Evolutionary conservation across 306 rosid species (phyloP).

Genomic region (Hippophae gyantsensis): DNA sequence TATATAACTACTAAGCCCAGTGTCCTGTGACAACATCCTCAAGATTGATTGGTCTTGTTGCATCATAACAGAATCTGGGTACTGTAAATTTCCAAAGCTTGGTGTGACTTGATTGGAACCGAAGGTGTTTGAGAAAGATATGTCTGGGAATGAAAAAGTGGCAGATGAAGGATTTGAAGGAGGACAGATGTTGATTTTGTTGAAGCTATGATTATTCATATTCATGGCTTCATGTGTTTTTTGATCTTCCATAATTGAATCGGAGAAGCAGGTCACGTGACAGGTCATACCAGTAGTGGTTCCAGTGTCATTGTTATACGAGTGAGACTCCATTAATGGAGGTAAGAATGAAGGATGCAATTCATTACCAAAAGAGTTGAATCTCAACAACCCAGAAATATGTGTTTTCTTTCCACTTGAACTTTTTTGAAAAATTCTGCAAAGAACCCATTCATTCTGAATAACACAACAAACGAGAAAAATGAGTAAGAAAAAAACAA

Average conservation of each 20-base stretch:
- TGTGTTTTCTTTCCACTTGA: constrained; percentile 36
- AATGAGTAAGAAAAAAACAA: not conserved
- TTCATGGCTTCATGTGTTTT: constrained; percentile 19
- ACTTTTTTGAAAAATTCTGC: constrained; percentile 54
- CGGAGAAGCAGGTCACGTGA: constrained; percentile 65
- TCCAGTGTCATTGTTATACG: constrained; percentile 32
- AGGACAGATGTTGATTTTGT: no score
- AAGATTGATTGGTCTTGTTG: constrained; percentile 29
- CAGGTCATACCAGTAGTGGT: constrained; percentile 25
- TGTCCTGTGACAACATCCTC: constrained; percentile 32
- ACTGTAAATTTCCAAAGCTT: constrained; percentile 17
- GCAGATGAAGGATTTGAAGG: no score
- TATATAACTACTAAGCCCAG: constrained; percentile 29
- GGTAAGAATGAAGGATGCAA: constrained; percentile 27
- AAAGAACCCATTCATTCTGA: constrained; percentile 86
- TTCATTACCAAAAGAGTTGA: constrained; percentile 22
- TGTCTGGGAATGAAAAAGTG: no score
- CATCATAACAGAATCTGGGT: constrained; percentile 12
- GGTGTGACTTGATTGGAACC: constrained; percentile 15
- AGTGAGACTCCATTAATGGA: constrained; percentile 55
- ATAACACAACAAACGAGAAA: constrained; percentile 7
- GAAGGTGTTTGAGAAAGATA: not conserved
- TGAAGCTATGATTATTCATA: constrained; percentile 1
- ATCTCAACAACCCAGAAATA: constrained; percentile 29
- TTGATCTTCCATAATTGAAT: constrained; percentile 27